Conservation (phyloP, 2,329 filamentous ascomycete genomes). For the Penicillium sp. region DNA sequence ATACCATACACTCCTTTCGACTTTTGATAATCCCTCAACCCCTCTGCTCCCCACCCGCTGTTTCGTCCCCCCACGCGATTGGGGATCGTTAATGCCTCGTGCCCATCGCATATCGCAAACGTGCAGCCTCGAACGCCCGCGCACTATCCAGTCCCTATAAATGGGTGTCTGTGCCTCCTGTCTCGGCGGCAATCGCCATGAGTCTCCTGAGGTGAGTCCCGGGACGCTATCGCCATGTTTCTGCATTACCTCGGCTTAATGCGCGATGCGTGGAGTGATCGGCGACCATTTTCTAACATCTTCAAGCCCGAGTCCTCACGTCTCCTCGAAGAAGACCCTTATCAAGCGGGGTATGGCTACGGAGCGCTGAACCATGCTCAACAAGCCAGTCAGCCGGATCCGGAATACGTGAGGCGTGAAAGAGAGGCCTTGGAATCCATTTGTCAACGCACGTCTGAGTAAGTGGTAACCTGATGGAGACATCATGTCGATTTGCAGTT, state of each 20-base stretch:
- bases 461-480: constrained; percentile 14
- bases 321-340: constrained; percentile 48
- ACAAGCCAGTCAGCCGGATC: constrained; percentile 42
- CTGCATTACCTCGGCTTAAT: constrained; percentile 15
- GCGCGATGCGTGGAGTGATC: constrained; percentile 10
- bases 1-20: constrained; percentile 19
- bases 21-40: neutral
- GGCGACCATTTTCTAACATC: constrained; percentile 13
- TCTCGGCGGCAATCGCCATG: constrained; percentile 41
- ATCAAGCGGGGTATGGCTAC: constrained; percentile 47
- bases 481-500: neutral
- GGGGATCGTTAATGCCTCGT: constrained; percentile 23
- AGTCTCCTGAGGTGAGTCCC: constrained; percentile 37
- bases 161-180: constrained; percentile 51
- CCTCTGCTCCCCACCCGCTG: neutral
- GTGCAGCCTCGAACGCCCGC: constrained; percentile 3
- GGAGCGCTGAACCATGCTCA: constrained; percentile 40
- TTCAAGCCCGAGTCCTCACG: constrained; percentile 44
- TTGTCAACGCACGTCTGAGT: constrained; percentile 52
- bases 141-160: constrained; percentile 19
- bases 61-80: constrained; percentile 15
- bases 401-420: constrained; percentile 46
- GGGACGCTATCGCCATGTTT: constrained; percentile 4
- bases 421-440: constrained; percentile 49
- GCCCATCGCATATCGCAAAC: constrained; percentile 17